Evolutionary conservation across 768 basidiomycete species (phyloP), one percentile per base, ranked within the genome.

Genomic region (Scleroderma citrinum): DNA sequence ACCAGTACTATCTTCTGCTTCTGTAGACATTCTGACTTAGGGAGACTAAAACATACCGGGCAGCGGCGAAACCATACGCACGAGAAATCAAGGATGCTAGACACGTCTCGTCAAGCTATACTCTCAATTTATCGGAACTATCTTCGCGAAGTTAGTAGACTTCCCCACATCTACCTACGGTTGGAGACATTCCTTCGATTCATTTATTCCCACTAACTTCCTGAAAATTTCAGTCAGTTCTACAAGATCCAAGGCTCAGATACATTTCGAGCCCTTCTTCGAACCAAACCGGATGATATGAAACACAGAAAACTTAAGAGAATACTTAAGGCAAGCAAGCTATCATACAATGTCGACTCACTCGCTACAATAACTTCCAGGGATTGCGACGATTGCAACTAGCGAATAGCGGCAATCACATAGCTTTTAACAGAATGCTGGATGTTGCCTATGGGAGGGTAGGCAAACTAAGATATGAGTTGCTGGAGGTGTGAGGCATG

Each of bases 391-490:
- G 65, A 48, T 62, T 91, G 16, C 65, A 72, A 57, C 69, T 64
- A 39, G 85, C 85, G 10, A 85, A 81, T 56, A 52, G 57, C 3
- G 78, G 82, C 3, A 59, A 74, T 32, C 55, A 56, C 41, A 61
- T 69, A 48, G 77, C 80, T 29, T 83, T 87, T 56, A 68, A 70
- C 24, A 73, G 75, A 54, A 58, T 89, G 24, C 69, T 92, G 16
- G 77, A 83, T 54, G 57, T 82, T 24, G 88, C 88, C 23, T 92
- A 89, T 64, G 88, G 87, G 26, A 74, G 88, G 50, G 80, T 78
- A 55, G 88, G 88, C 20, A 83, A 76, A 59, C 64, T 92, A 14
- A 79, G 73, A 57, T 76, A 78, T 68, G 85, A 89, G 56, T 63
- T 90, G 37, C 68, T 89, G 64, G 63, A 82, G 70, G 88, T 87